phyloP scores from a whole-genome alignment of 768 basidiomycete genomes.

The Pleurotus djamor region DNA sequence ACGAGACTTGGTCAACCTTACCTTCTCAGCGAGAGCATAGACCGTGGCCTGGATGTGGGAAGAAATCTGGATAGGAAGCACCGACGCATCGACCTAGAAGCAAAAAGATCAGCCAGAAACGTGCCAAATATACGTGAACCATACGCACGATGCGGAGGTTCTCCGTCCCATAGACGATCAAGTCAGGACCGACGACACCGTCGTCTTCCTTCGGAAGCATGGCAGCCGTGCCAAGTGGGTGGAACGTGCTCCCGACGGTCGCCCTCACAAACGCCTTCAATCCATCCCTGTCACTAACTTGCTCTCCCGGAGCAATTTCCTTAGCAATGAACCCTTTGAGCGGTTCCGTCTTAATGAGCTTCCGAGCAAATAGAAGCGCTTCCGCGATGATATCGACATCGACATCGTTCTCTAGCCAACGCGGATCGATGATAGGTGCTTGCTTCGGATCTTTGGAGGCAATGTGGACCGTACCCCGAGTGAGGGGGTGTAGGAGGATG shows the following conservation, averaged over 20 bases:
- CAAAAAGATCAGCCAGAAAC: neutral
- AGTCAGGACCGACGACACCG: conserved; percentile 16
- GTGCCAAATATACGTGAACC: neutral
- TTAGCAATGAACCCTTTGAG: conserved; percentile 2
- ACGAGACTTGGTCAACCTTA: neutral
- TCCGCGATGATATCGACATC: conserved; percentile 17
- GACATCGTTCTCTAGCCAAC: conserved; percentile 27
- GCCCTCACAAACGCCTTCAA: conserved; percentile 11
- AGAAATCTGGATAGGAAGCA: conserved; percentile 10
- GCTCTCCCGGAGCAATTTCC: conserved; percentile 13
- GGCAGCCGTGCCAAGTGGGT: conserved; percentile 22
- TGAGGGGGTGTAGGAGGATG: conserved; percentile 28
- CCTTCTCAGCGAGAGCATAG: conserved; percentile 12
- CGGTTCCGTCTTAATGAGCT: conserved; percentile 8
- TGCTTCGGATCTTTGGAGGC: conserved; percentile 34
- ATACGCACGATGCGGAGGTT: conserved; percentile 14
- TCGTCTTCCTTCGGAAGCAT: conserved; percentile 26
- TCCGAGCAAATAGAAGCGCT: conserved; percentile 18
- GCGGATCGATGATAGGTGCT: conserved; percentile 39
- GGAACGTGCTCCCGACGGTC: conserved; percentile 7
- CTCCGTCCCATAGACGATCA: conserved; percentile 15
- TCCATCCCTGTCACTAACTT: conserved; percentile 7
- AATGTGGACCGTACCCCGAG: conserved; percentile 37
- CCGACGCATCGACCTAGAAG: conserved; percentile 9
- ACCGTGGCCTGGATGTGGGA: conserved; percentile 11